Conservation (phyloP, 129 eudicot genomes). For the Chrysanthemum lavandulifolium region DNA sequence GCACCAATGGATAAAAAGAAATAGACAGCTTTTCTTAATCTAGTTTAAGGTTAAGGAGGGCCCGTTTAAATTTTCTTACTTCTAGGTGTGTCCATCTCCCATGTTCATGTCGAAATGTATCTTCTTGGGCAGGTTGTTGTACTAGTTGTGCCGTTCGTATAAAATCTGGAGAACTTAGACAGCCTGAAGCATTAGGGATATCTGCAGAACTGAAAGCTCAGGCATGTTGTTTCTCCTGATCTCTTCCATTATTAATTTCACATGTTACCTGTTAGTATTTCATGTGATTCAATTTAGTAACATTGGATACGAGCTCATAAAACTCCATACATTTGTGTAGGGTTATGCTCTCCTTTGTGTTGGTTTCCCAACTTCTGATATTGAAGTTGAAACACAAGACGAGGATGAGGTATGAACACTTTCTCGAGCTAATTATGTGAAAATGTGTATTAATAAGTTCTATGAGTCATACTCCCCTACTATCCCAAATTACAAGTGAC, state of each 20-base stretch:
- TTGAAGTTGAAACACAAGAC: constrained; percentile 98
- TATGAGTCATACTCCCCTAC: too few species aligned
- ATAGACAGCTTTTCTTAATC: too few species aligned
- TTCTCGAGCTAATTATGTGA: background rate
- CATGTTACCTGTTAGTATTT: background rate
- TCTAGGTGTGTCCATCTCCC: too few species aligned
- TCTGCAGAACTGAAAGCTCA: constrained; percentile 87
- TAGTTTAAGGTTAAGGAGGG: too few species aligned
- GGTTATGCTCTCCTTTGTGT: constrained; percentile 99
- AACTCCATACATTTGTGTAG: constrained; percentile 29
- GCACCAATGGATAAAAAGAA: too few species aligned
- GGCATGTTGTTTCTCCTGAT: constrained; percentile 35
- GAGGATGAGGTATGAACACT: constrained; percentile 88
- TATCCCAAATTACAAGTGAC: background rate
- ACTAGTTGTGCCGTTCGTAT: constrained; percentile 99
- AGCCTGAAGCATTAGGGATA: constrained; percentile 98
- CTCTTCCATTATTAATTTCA: constrained; percentile 12
- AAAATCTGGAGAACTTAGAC: constrained; percentile 90
- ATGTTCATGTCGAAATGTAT: too few species aligned
- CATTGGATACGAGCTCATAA: constrained; percentile 1
- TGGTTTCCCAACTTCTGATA: constrained; percentile 86
- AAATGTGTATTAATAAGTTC: background rate
- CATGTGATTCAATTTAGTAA: background rate
- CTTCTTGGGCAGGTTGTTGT: constrained; percentile 71
- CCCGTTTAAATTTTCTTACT: too few species aligned